phyloP scores from a whole-genome alignment of 1,284 basidiomycete genomes.

The Marasmius sp. region DNA sequence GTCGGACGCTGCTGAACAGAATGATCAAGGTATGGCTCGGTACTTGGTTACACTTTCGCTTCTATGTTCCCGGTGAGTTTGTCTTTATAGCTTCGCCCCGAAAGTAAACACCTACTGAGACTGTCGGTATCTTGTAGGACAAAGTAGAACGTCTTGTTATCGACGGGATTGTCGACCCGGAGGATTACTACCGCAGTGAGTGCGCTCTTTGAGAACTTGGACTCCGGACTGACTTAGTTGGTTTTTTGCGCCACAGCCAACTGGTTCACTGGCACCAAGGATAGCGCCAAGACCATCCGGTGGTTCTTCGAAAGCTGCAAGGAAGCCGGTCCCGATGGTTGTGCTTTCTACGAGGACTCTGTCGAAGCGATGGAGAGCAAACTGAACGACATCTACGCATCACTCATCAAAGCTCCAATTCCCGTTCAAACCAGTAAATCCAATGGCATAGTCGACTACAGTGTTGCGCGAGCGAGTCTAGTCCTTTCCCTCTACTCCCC shows the following conservation, averaged over 20 bases:
- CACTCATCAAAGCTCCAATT: slow-evolving; percentile 16
- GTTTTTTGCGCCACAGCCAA: slow-evolving; percentile 12
- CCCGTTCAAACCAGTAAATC: slow-evolving; percentile 21
- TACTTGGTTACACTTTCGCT: too few relatives aligned
- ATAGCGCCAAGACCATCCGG: slow-evolving; percentile 26
- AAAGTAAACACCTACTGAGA: too few relatives aligned
- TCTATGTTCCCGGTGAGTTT: too few relatives aligned
- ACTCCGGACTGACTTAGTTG: too few relatives aligned
- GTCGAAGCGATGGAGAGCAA: slow-evolving; percentile 23
- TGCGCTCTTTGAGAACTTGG: too few relatives aligned
- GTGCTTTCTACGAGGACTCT: slow-evolving; percentile 26
- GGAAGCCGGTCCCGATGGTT: slow-evolving; percentile 21
- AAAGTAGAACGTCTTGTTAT: too few relatives aligned
- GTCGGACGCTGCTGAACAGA: not conserved
- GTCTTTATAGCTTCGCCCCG: not conserved
- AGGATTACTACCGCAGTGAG: too few relatives aligned
- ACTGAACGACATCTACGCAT: slow-evolving; percentile 20
- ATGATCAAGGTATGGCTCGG: not conserved
- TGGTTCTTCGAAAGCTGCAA: slow-evolving; percentile 25
- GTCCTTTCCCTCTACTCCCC: not conserved
- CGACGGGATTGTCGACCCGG: too few relatives aligned
- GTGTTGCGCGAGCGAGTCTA: not conserved
- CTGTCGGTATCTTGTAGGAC: too few relatives aligned
- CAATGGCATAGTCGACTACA: slow-evolving; percentile 13
- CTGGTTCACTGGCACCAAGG: slow-evolving; percentile 19